phyloP scores from a whole-genome alignment of 2,329 filamentous ascomycete genomes.

The Orbilia quercus region DNA sequence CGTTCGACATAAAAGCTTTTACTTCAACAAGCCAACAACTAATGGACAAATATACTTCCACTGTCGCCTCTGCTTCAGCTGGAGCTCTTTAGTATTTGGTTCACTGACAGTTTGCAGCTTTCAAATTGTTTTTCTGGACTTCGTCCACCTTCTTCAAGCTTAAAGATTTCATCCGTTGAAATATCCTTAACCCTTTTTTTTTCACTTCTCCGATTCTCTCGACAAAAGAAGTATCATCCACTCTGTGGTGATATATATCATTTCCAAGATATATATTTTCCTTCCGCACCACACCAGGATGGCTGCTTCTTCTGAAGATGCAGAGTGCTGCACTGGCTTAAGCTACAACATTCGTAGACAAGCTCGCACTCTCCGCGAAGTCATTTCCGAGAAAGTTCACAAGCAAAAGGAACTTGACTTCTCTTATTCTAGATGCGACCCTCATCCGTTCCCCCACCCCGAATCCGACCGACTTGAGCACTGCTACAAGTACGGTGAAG shows the following conservation, averaged over 20 bases:
- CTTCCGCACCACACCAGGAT: constrained; percentile 29
- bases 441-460: constrained; percentile 51
- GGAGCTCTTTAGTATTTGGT: constrained; percentile 31
- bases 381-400: constrained; percentile 25
- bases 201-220: neutral
- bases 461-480: constrained; percentile 50
- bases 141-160: constrained; percentile 8
- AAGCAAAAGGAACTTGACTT: constrained; percentile 43
- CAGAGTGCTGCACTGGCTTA: constrained; percentile 47
- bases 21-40: constrained; percentile 30
- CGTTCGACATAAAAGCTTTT: neutral
- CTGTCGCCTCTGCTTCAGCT: constrained; percentile 21
- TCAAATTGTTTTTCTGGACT: constrained; percentile 7
- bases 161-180: neutral
- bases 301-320: constrained; percentile 26
- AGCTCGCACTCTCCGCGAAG: constrained; percentile 31
- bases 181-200: neutral
- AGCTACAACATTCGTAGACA: constrained; percentile 32
- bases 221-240: constrained; percentile 2
- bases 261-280: constrained; percentile 42
- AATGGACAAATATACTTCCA: constrained; percentile 28
- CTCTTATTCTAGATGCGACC: constrained; percentile 39
- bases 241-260: constrained; percentile 46
- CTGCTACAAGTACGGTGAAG: constrained; percentile 52
- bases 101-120: constrained; percentile 12